Conservation (phyloP, 768 basidiomycete genomes). For the Mrakia gelida region DNA sequence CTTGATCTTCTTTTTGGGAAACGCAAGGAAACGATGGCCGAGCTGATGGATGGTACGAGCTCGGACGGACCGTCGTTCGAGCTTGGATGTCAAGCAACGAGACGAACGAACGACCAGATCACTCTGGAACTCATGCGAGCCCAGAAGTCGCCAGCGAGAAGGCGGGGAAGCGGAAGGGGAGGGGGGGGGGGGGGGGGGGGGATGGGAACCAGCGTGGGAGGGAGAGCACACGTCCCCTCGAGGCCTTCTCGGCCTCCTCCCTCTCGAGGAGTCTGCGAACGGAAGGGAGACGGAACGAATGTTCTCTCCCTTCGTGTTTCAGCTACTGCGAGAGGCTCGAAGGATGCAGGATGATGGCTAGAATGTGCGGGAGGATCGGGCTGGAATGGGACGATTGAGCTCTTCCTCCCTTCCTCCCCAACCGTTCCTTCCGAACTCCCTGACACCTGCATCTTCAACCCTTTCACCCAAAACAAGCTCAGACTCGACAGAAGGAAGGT, state of each 20-base stretch:
- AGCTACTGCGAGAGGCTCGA: no score
- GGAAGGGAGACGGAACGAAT: no score
- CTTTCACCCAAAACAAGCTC: background rate
- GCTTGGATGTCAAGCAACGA: background rate
- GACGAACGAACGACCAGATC: no score
- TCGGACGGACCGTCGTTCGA: background rate
- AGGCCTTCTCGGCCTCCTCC: no score
- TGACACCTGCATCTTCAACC: background rate
- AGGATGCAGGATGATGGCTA: no score
- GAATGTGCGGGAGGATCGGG: no score
- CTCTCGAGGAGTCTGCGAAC: no score
- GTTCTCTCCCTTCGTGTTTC: no score
- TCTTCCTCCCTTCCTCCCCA: background rate
- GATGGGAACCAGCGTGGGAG: background rate
- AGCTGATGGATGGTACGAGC: background rate
- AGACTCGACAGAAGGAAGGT: background rate
- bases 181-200: background rate
- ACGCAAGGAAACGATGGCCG: background rate
- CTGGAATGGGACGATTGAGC: background rate
- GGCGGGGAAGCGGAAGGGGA: background rate
- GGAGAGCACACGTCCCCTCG: no score
- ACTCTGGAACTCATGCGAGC: no score
- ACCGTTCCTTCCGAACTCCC: background rate
- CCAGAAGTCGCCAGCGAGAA: background rate
- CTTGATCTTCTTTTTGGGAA: background rate